Evolutionary conservation across 129 eudicot species (phyloP).

Genomic region (Logfia minima): DNA sequence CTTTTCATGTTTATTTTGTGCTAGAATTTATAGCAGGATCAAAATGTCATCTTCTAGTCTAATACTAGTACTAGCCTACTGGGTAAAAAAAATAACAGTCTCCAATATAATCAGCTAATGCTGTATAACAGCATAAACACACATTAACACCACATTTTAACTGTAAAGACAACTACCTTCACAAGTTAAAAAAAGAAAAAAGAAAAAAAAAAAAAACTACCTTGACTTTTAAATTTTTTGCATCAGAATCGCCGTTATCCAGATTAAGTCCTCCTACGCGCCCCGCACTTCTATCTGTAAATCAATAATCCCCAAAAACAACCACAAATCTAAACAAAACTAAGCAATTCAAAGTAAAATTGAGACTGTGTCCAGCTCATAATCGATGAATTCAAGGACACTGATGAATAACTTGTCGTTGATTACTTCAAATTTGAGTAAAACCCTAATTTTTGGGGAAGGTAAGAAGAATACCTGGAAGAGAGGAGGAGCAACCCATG

Average conservation of each 20-base stretch:
- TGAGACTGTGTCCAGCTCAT: not conserved
- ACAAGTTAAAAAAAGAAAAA: not conserved
- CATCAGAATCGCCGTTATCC: constrained; percentile 51
- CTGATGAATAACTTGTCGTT: not conserved
- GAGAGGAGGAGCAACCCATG: constrained; percentile 75
- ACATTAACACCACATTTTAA: not conserved
- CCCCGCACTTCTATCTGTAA: constrained; percentile 65
- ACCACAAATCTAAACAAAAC: not conserved
- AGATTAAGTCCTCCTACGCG: constrained; percentile 59
- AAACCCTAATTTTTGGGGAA: constrained; percentile 16
- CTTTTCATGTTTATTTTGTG: no score
- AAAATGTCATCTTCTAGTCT: not conserved
- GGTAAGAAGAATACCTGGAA: constrained; percentile 43
- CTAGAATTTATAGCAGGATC: not conserved
- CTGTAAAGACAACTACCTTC: not conserved
- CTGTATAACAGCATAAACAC: constrained; percentile 6
- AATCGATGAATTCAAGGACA: not conserved
- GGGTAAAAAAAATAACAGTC: not conserved
- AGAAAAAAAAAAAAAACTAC: constrained; percentile 27
- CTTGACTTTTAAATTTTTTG: constrained; percentile 74
- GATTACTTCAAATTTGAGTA: not conserved
- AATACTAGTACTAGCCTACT: not conserved
- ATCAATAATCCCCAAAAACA: constrained; percentile 12
- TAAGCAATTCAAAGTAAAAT: constrained; percentile 17
- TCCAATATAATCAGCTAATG: not conserved